Evolutionary conservation across 2,329 filamentous ascomycete species (phyloP), one percentile per base, ranked within the genome.

Genomic region (Pyricularia grisea): DNA sequence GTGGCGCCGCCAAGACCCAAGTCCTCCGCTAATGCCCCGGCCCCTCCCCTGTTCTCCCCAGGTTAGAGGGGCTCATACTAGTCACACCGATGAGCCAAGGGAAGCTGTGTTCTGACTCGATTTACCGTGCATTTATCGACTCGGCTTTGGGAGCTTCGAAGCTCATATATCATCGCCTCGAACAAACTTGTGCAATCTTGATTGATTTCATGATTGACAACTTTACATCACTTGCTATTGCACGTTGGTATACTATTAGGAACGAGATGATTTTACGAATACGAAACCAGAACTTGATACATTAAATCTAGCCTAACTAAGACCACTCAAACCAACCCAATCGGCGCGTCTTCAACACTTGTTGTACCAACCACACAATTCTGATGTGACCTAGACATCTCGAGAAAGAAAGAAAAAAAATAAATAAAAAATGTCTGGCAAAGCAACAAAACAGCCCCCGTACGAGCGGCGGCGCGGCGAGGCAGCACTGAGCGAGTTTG

Each of bases 401-500:
- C 5, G 42, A 31, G 30, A 33, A 33, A n/a, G n/a, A 11, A 33
- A 12, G 1, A 33, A 4, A 2, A 25, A n/a, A 25, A 60, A 11
- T 12, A 2, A 11, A 33, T 1, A 2, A 25, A 9, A 25, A 60
- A 90, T 89, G 87, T 80, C 86, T 63, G 80, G 76, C 69, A 87
- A 84, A 80, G 74, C 80, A 73, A 77, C 79, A 70, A 92, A 90
- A 78, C 85, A 89, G 76, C 86, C 89, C 70, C 85, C 87, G 60
- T 89, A 92, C 75, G 94, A 97, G 80, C 88, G 91, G 79, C 90
- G 92, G 73, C 93, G 92, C 81, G 93, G 93, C 73, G 94, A 97
- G 81, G 88, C 92, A 71, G 94, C 94, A 14, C 85, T 99, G 69
- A 95, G 92, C 82, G 95, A 98, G 75, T 99, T 99, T 78, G 93